Percentiles rank a stretch among this genome's conserved stretches.
These are phyloP conservation scores for Citrus maxima DNA, from an alignment of 345 rosid species.

Conservation along the genomic window DNA sequence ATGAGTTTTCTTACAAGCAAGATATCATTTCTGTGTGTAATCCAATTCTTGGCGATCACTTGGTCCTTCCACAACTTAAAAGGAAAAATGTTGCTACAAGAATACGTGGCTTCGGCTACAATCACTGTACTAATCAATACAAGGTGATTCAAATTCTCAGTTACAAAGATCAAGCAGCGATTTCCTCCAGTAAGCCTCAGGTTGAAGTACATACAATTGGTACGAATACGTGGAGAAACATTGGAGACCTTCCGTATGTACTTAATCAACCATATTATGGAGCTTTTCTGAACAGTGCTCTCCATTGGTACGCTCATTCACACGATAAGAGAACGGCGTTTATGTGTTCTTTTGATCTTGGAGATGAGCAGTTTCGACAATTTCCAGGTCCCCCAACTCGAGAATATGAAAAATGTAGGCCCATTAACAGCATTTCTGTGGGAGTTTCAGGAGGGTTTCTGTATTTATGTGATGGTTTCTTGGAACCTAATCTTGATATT, in stretches of 20 bases:
- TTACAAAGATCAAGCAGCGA: constrained; percentile 14
- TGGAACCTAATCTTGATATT: constrained; percentile 3
- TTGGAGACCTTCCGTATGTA: constrained; percentile 14
- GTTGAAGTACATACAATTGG: constrained; percentile 40
- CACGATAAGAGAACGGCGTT: not conserved
- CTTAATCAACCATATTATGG: constrained; percentile 24
- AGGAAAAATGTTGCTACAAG: constrained; percentile 14
- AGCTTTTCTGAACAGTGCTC: constrained; percentile 24
- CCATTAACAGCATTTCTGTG: constrained; percentile 23
- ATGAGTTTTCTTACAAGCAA: constrained; percentile 23
- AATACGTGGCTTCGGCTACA: constrained; percentile 46
- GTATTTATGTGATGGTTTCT: constrained; percentile 23
- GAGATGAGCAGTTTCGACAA: constrained; percentile 18
- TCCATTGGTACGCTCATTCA: constrained; percentile 9
- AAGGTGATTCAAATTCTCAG: constrained; percentile 42
- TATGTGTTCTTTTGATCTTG: constrained; percentile 25
- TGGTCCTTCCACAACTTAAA: constrained; percentile 29
- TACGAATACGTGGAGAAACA: constrained; percentile 27
- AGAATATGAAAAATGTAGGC: not conserved
- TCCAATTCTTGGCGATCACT: constrained; percentile 39
- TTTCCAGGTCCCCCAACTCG: constrained; percentile 14
- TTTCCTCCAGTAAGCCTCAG: not conserved
- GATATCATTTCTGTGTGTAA: constrained; percentile 36
- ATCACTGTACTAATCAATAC: constrained; percentile 29
- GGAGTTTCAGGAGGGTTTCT: constrained; percentile 25